These are phyloP conservation scores for Yamadazyma sp. DNA, from an alignment of 805 yeast species.

Conservation along the genomic window DNA sequence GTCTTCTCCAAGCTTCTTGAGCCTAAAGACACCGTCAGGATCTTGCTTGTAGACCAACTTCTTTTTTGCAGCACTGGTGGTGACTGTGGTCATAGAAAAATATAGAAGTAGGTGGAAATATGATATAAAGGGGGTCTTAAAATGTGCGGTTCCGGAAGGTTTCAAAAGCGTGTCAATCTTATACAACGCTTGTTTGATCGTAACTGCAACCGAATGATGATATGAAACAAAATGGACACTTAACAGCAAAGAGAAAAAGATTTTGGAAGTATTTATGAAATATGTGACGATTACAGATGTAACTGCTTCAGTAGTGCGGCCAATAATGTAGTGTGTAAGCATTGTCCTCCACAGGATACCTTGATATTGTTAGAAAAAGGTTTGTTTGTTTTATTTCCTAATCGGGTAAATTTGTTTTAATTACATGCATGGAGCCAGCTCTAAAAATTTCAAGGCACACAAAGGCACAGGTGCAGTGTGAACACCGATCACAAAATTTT, in stretches of 20 bases:
- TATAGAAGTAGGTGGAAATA: not conserved
- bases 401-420: constrained; percentile 10
- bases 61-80: constrained; percentile 21
- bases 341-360: not conserved
- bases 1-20: constrained; percentile 26
- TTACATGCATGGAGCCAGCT: constrained; percentile 8
- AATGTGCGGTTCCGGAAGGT: too few species aligned
- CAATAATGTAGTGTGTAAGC: not conserved
- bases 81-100: constrained; percentile 19
- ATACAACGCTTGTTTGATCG: too few species aligned
- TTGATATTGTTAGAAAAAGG: constrained; percentile 2
- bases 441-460: constrained; percentile 2
- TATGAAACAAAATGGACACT: not conserved
- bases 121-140: too few species aligned
- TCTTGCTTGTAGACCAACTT: constrained; percentile 37
- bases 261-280: too few species aligned
- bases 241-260: not conserved
- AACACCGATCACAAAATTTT: too few species aligned
- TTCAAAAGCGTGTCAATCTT: too few species aligned
- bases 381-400: constrained; percentile 9
- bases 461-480: too few species aligned
- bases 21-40: constrained; percentile 39
- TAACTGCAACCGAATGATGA: too few species aligned
- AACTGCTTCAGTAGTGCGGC: constrained; percentile 7
- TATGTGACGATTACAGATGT: too few species aligned